phyloP scores from a whole-genome alignment of 1,139 yeast species.

The Yamadazyma trypodendri region DNA sequence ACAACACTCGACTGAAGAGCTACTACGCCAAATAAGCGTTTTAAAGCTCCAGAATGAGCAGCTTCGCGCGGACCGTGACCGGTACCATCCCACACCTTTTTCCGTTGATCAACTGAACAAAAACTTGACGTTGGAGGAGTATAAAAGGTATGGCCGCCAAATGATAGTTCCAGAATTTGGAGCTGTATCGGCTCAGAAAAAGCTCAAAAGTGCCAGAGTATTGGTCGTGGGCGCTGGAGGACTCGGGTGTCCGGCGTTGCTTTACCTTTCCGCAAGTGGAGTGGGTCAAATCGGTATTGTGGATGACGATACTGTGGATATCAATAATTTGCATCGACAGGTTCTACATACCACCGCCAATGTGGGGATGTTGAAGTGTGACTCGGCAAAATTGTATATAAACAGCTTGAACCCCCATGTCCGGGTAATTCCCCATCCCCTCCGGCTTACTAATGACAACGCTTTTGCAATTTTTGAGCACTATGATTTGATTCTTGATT shows the following conservation, averaged over 20 bases:
- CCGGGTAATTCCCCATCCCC: constrained; percentile 48
- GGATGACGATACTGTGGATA: constrained; percentile 83
- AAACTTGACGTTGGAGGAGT: constrained; percentile 60
- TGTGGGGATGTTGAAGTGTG: constrained; percentile 73
- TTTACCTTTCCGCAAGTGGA: constrained; percentile 87
- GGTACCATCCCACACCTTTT: not conserved
- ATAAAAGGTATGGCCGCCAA: constrained; percentile 85
- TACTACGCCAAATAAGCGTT: constrained; percentile 19
- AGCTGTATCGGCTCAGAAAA: constrained; percentile 51
- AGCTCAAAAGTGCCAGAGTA: constrained; percentile 55
- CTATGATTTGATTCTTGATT: constrained; percentile 81
- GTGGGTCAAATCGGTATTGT: constrained; percentile 82
- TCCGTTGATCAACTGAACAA: not conserved
- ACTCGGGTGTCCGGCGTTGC: constrained; percentile 86
- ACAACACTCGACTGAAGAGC: constrained; percentile 15
- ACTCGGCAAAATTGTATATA: constrained; percentile 64
- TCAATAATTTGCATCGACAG: constrained; percentile 86
- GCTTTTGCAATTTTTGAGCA: constrained; percentile 60
- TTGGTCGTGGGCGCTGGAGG: constrained; percentile 97
- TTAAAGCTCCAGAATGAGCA: constrained; percentile 25
- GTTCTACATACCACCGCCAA: constrained; percentile 67
- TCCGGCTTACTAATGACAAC: constrained; percentile 52
- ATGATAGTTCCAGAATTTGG: constrained; percentile 87
- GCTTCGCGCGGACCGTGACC: constrained; percentile 12
- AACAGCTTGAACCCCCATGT: constrained; percentile 67